Base-by-base conservation (phyloP, 345 rosid species). In the Citrus australasica region DNA sequence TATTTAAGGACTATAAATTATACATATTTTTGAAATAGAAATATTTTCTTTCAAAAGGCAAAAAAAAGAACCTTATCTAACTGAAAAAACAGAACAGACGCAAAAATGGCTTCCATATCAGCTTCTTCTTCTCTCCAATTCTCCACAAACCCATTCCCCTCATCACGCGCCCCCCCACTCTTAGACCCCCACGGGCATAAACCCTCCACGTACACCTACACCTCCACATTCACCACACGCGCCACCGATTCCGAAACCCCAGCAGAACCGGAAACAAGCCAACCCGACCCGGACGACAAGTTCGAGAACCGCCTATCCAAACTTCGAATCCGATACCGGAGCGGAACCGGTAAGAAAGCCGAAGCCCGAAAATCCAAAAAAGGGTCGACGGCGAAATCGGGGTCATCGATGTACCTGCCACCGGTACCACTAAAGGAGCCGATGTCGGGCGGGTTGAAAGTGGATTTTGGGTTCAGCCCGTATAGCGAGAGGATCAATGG, bases 341-440 rank as follows among this genome's bases (percentile, higher is more conserved):
- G 88, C 74, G 97, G 95, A 3, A 82, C 87, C 9, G 99, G 98
- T 0, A 96, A 91, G 87, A 96, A 96, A 76, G 99, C 98, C 64
- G 94, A 95, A 78, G 74, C 76, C 53, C 88, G 97, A 56, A 94
- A 94, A 78, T 80, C 89, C 9, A 92, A 81, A 89, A 92, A 90
- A 77, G 93, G 89, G 2, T 72, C 78, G 67, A 28, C 27, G 1
- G 75, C 67, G 1, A 76, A 74, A 71, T 60, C 80, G 21, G 84
- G 81, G 5, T 80, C 88, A 27, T 87, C 73, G 9, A 75, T 91
- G 35, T 92, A 86, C 85, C 83, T 92, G 51, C 98, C 98, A 55
- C 93, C 97, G 65, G 97, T 91, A 10, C 84, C 92, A 62, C 67
- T 95, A 11, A 89, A 90, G 80, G 92, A 93, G 81, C 69, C 98